Evolutionary conservation across 768 basidiomycete genomes (phyloP).

Genomic region (Lanmaoa rubissima): DNA sequence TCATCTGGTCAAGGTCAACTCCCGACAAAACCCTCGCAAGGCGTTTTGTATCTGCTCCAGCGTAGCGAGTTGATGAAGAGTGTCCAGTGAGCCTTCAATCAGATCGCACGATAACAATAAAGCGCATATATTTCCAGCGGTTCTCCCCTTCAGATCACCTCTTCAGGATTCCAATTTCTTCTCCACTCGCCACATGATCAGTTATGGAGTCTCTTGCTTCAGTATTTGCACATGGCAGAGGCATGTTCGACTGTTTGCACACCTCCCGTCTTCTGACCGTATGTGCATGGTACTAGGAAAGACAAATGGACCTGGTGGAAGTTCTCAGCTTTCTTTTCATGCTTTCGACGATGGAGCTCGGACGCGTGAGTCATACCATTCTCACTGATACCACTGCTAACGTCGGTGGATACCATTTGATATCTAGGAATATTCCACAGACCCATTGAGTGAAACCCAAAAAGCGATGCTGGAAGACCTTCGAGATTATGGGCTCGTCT

Average conservation of each 20-base stretch:
- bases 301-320: slow-evolving; percentile 90
- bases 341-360: slow-evolving; percentile 95
- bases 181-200: slow-evolving; percentile 93
- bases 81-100: slow-evolving; percentile 48
- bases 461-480: slow-evolving; percentile 88
- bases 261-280: slow-evolving; percentile 12
- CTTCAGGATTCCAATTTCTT: slow-evolving; percentile 93
- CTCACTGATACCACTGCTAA: neutral
- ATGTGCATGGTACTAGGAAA: slow-evolving; percentile 49
- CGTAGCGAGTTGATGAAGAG: slow-evolving; percentile 84
- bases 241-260: slow-evolving; percentile 37
- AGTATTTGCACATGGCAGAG: slow-evolving; percentile 86
- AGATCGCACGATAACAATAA: neutral
- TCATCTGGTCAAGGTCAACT: slow-evolving; percentile 81
- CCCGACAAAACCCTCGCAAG: slow-evolving; percentile 73
- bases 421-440: slow-evolving; percentile 82
- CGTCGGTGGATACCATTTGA: neutral
- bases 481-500: slow-evolving; percentile 91
- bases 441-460: slow-evolving; percentile 75
- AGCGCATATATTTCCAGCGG: slow-evolving; percentile 39
- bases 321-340: slow-evolving; percentile 94
- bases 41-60: slow-evolving; percentile 80
- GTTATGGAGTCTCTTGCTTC: slow-evolving; percentile 90
- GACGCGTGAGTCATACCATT: slow-evolving; percentile 53
- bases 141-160: slow-evolving; percentile 76